Base-by-base conservation (phyloP, 305 asterid species). In the Fraxinus dipetala region DNA sequence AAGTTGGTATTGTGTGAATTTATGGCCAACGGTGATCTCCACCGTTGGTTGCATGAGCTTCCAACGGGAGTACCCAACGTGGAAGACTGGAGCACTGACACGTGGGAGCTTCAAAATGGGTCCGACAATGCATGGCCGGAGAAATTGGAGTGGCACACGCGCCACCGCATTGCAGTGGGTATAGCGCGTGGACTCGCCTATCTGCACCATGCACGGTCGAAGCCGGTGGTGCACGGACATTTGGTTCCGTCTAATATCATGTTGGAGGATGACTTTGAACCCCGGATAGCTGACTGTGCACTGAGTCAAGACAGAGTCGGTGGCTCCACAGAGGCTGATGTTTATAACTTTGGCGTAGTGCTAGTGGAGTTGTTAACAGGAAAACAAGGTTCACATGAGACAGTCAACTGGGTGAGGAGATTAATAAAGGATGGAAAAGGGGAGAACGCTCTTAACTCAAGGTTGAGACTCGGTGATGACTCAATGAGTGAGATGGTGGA, bases 101-200 rank as follows among this genome's bases (percentile, higher is more conserved):
- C 97, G 26, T 95, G 98, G 99, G 97, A 94, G 86, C 81, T 88
- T 45, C 97, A 89, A 18, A 81, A 76, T 8, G 92, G 84, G 35
- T 8, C 90, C 36, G 82, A 80, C 70, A 13, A 24, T 6, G 10
- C 89, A 0, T 84, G 92, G 0, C 93, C 97, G 7, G 95, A 90
- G n/a, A 91, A 89, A 74, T 59, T 90, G 88, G 99, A 91, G 63
- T 95, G 99, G 99, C 90, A 75, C 90, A 92, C 96, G 90, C 98
- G 98, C 95, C 99, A 95, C 92, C 97, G 92, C 67, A 91, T 95
- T 18, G 97, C 99, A 0, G 94, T 93, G 5, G 99, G 99, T 22
- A 89, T 92, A 35, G 99, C 99, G 11, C 95, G 99, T 30, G 99
- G 98, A 0, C 84, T 95, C 0, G 99, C 99, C 5, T 93, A 90